Percentiles rank a stretch among this genome's conserved stretches.
Conservation (phyloP, 495 filamentous ascomycete genomes). For the Xylaria bambusicola region DNA sequence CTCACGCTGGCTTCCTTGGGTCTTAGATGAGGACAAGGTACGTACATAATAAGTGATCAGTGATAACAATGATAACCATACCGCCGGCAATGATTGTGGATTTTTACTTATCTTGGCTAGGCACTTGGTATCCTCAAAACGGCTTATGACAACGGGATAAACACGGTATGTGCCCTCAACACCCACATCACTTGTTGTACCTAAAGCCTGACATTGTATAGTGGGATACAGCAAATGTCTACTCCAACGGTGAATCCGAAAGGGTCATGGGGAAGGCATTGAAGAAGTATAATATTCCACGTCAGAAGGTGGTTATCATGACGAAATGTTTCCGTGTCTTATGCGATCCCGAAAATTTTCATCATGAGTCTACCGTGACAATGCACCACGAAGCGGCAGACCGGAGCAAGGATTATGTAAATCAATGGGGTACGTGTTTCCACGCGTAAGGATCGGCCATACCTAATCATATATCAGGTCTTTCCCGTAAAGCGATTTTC, state of each 20-base stretch:
- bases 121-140: neutral
- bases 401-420: conserved; percentile 22
- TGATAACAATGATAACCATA: neutral
- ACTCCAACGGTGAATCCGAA: conserved; percentile 66
- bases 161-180: neutral
- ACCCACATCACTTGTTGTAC: neutral
- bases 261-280: conserved; percentile 67
- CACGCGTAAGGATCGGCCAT: neutral
- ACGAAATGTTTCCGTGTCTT: conserved; percentile 47
- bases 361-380: neutral
- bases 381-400: neutral
- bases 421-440: conserved; percentile 12
- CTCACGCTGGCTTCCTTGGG: neutral
- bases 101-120: neutral
- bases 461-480: conserved; percentile 34
- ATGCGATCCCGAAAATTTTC: conserved; percentile 11
- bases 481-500: conserved; percentile 64
- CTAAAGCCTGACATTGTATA: neutral
- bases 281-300: conserved; percentile 65
- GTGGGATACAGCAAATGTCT: conserved; percentile 44
- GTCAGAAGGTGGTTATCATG: conserved; percentile 64
- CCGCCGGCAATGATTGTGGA: neutral
- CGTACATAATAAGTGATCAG: neutral
- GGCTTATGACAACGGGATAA: neutral
- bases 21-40: neutral